Conservation (phyloP, 805 yeast species). For the Wickerhamiella sergipiensis region DNA sequence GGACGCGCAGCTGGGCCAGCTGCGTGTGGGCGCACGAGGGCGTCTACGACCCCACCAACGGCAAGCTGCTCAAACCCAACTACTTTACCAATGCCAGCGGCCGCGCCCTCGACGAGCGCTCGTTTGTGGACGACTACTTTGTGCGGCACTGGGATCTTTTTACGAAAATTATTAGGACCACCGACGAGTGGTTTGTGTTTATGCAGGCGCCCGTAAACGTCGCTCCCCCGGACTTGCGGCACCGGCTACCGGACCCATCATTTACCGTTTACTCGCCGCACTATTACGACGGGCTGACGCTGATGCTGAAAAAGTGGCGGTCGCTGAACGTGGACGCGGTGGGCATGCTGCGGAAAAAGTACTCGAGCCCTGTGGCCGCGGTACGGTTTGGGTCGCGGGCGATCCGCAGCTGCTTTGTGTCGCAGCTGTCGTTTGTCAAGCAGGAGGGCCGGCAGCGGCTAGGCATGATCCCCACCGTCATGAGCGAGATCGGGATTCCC, state of each 20-base stretch:
- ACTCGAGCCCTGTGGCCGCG: conserved; percentile 65
- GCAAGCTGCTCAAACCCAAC: conserved; percentile 28
- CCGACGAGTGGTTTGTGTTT: conserved; percentile 38
- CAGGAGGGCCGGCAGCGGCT: conserved; percentile 47
- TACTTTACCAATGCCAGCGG: conserved; percentile 30
- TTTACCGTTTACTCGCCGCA: conserved; percentile 60
- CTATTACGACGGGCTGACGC: conserved; percentile 87
- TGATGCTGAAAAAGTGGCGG: conserved; percentile 84
- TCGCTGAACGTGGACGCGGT: conserved; percentile 75
- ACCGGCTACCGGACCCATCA: conserved; percentile 37
- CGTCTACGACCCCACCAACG: conserved; percentile 47
- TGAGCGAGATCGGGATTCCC: conserved; percentile 97
- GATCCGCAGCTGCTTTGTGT: conserved; percentile 56
- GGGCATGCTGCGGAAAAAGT: conserved; percentile 71
- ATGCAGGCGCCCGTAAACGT: conserved; percentile 74
- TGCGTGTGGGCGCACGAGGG: conserved; percentile 76
- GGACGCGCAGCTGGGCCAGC: conserved; percentile 70
- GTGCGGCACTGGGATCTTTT: conserved; percentile 45
- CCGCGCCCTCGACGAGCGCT: conserved; percentile 19
- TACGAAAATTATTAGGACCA: conserved; percentile 34
- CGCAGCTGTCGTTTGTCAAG: conserved; percentile 54
- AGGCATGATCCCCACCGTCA: conserved; percentile 62
- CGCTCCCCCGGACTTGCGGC: conserved; percentile 52
- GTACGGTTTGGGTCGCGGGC: conserved; percentile 53
- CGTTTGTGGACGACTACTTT: conserved; percentile 44